Evolutionary conservation across 1,284 basidiomycete species (phyloP).

Genomic region (Melampsora americana): DNA sequence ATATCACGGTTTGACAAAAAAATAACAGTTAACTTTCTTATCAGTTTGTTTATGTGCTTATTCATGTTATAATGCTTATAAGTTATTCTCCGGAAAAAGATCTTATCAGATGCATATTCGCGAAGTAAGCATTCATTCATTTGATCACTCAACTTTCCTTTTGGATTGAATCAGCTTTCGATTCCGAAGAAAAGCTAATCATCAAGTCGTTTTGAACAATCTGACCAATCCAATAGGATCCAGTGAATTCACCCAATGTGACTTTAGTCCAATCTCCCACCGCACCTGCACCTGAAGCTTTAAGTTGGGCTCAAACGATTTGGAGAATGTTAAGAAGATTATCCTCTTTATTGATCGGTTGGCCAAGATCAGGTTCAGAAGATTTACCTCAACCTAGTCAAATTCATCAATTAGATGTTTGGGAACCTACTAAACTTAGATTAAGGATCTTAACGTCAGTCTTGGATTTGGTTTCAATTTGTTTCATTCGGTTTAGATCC

Average conservation of each 20-base stretch:
- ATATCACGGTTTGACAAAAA: background rate
- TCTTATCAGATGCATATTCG: slow-evolving; percentile 53
- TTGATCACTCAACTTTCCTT: too few species aligned
- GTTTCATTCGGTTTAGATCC: background rate
- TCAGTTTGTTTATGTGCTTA: slow-evolving; percentile 52
- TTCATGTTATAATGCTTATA: slow-evolving; percentile 51
- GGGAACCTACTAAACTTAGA: slow-evolving; percentile 71
- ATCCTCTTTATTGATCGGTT: slow-evolving; percentile 65
- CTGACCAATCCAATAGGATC: slow-evolving; percentile 3
- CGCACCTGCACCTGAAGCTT: slow-evolving; percentile 14
- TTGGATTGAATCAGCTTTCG: too few species aligned
- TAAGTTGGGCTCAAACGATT: slow-evolving; percentile 55
- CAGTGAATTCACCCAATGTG: slow-evolving; percentile 38
- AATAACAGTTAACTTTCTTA: slow-evolving; percentile 50
- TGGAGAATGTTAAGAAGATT: slow-evolving; percentile 59
- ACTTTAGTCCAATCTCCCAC: slow-evolving; percentile 22
- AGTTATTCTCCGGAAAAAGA: slow-evolving; percentile 51
- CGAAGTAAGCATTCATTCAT: slow-evolving; percentile 53
- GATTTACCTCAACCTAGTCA: slow-evolving; percentile 56
- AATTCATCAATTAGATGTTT: slow-evolving; percentile 71
- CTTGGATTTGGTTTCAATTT: background rate
- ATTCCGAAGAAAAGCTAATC: slow-evolving; percentile 1
- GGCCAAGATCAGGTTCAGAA: slow-evolving; percentile 57
- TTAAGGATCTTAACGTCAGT: slow-evolving; percentile 61
- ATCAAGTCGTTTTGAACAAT: background rate